Evolutionary conservation across 495 filamentous ascomycete genomes (phyloP).

Genomic region (Staphylotrichum tortipilum): DNA sequence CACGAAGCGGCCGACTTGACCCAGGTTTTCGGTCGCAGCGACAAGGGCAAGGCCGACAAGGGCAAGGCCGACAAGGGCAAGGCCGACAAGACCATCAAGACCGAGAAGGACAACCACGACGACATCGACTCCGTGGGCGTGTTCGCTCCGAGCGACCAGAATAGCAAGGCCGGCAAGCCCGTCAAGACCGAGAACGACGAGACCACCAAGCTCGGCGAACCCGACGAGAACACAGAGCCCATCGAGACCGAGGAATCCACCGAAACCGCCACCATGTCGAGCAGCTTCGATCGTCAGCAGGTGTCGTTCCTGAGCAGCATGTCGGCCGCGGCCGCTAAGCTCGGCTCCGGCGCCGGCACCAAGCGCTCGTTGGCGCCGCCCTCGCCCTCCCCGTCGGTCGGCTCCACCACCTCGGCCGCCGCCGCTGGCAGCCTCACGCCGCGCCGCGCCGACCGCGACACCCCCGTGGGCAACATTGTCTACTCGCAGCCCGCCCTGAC

Average conservation of each 20-base stretch:
- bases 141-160: too few relatives aligned
- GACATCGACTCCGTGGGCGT: too few relatives aligned
- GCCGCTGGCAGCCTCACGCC: constrained; percentile 36
- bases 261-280: constrained; percentile 32
- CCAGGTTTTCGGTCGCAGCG: too few relatives aligned
- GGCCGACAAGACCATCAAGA: background rate
- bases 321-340: constrained; percentile 39
- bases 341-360: constrained; percentile 28
- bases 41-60: too few relatives aligned
- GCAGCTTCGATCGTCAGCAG: constrained; percentile 41
- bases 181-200: too few relatives aligned
- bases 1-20: too few relatives aligned
- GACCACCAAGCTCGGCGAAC: too few relatives aligned
- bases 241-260: background rate
- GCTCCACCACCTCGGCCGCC: constrained; percentile 40
- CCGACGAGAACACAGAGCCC: too few relatives aligned
- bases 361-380: constrained; percentile 36
- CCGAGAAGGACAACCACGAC: background rate
- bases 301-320: constrained; percentile 40
- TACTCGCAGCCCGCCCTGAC: constrained; percentile 74
- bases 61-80: too few relatives aligned
- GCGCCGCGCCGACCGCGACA: constrained; percentile 47
- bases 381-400: constrained; percentile 34
- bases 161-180: too few relatives aligned
- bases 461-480: constrained; percentile 34